Base-by-base conservation (phyloP, 78 protist species). In the Speleostelium caveatum region DNA sequence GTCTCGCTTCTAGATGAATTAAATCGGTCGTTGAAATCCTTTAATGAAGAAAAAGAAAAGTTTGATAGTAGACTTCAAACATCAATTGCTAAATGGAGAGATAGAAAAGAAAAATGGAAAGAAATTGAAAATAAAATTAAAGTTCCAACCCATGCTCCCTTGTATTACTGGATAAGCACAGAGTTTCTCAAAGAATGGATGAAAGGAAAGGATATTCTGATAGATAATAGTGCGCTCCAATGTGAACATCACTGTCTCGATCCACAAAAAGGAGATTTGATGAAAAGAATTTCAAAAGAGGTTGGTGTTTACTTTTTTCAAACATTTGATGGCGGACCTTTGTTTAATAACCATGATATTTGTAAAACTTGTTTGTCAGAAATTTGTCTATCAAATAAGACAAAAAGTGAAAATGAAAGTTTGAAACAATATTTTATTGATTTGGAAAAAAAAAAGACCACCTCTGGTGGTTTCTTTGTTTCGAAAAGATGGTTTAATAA, bases 401-500 rank as follows among this genome's bases (percentile, higher is more conserved):
- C 67, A 21, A 8, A 59, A 26, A 35, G 8, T 12, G 35, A 61
- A 33, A 51, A 8, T 7, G n/a, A 69, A 56, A 35, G 8, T 19
- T 17, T 42, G 10, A 83, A 83, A 59, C 79, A 83, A 1, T n/a
- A 67, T 4, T 36, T 28, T 32, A 60, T 83, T n/a, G 8, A 53
- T 5, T 12, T 55, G 33, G 91, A 83, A 41, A 67, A 69, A 16
- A 58, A 59, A 33, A 77, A 75, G 14, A 36, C 24, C 39, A 6
- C 39, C 2, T 21, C 14, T 3, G 10, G 21, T 0, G 61, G 66
- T 12, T 83, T 59, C 14, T 83, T 58, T 33, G 69, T 83, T 16
- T 83, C 91, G 3, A 41, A 33, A 19, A 51, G 69, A 17, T 83
- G 91, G 91, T 83, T 58, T 26, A 83, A 69, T 41, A 33, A 59